Base-by-base conservation (phyloP, 345 rosid species). In the Rhodamnia rubescens region DNA sequence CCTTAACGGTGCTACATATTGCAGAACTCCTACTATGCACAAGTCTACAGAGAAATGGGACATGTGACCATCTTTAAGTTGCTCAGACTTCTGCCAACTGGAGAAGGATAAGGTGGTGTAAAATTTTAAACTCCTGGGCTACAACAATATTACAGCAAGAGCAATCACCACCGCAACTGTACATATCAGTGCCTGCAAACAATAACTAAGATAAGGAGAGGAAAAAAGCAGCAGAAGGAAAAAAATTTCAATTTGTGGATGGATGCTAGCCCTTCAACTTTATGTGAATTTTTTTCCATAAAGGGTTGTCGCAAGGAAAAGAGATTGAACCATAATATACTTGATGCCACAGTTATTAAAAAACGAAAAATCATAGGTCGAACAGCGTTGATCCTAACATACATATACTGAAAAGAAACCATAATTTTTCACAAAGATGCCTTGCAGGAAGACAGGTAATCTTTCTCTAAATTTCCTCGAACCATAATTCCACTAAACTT, bases 131-230 rank as follows among this genome's bases (percentile, higher is more conserved):
- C 56, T 40, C 84, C 22, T 21, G 84, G 82, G 59, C 84, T 86
- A 93, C 87, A 93, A 88, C 81, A 94, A 82, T 32, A 93, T 84
- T 58, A 94, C 90, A 22, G 82, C 89, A 59, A 91, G 82, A 4
- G 87, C 82, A 83, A 96, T 93, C 86, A 90, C 88, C 82, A 87
- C 90, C 59, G 90, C 96, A 57, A 95, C 83, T 51, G 96, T 91
- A 89, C 93, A 95, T 84, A 93, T 82, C 89, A 92, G 85, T 87
- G 99, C 98, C 99, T 97, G 95, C 95, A 90, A 56, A 82, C 85
- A n/a, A 74, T 80, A 78, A 51, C 8, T 53, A 81, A 36, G 44
- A 69, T 69, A 36, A 69, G 80, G 80, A 69, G 80, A 69, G 26
- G 47, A 69, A 69, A 36, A 36, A 36, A 36, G 80, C 59, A 40